Evolutionary conservation across 116 monocot species (phyloP).

Genomic region (Phalaenopsis hybrid): DNA sequence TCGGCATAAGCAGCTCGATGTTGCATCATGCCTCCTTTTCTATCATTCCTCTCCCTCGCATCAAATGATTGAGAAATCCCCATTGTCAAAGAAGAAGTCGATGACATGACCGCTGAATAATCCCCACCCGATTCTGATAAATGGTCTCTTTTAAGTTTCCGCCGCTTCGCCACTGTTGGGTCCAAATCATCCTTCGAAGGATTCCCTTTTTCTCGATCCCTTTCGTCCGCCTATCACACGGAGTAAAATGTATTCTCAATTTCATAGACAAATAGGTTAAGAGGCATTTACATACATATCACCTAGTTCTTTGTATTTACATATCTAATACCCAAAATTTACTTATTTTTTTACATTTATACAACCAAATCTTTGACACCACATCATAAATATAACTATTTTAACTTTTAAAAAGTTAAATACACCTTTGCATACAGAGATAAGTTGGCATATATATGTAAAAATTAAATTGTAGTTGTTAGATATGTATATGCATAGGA

Average conservation of each 20-base stretch:
- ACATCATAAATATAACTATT: too few relatives aligned
- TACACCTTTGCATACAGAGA: too few relatives aligned
- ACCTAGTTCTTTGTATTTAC: too few relatives aligned
- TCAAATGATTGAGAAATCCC: slow-evolving; percentile 53
- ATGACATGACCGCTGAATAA: slow-evolving; percentile 41
- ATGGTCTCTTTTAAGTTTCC: slow-evolving; percentile 77
- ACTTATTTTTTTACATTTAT: too few relatives aligned
- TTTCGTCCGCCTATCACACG: slow-evolving; percentile 61
- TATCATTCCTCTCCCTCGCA: slow-evolving; percentile 65
- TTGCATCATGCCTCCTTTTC: slow-evolving; percentile 41
- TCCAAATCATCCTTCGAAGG: slow-evolving; percentile 74
- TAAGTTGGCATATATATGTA: too few relatives aligned
- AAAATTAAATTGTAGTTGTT: too few relatives aligned
- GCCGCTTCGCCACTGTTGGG: slow-evolving; percentile 42
- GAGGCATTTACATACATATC: neutral
- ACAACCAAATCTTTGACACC: too few relatives aligned
- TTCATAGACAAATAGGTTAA: neutral
- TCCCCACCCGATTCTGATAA: slow-evolving; percentile 48
- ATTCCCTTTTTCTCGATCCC: slow-evolving; percentile 75
- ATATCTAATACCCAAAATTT: too few relatives aligned
- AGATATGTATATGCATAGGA: too few relatives aligned
- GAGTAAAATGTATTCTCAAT: slow-evolving; percentile 1
- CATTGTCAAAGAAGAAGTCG: slow-evolving; percentile 21
- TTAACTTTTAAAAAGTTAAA: too few relatives aligned
- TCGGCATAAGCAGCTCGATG: slow-evolving; percentile 58